Percentiles rank a stretch among this genome's conserved stretches.
Conservation (phyloP, 176 grass and related monocot genomes). For the Bonia amplexicaulis region DNA sequence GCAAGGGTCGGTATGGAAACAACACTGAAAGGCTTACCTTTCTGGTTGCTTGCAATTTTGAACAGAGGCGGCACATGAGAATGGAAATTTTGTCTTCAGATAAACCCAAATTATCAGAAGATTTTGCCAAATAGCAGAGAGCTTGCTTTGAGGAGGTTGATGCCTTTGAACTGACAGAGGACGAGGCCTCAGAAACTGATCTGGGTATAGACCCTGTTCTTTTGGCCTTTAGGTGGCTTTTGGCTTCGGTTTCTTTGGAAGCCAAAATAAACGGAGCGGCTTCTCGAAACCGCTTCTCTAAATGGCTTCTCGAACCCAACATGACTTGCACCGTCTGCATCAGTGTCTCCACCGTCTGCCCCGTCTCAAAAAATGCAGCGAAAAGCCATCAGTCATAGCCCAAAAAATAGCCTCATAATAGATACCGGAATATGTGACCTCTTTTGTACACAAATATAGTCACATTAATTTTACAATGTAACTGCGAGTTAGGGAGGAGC, state of each 20-base stretch:
- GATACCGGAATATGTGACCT: not conserved
- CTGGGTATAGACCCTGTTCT: not conserved
- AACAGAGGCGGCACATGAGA: slow-evolving; percentile 14
- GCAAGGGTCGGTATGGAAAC: not conserved
- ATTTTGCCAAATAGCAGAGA: slow-evolving; percentile 51
- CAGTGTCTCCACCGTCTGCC: too few relatives aligned
- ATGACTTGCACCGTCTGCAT: too few relatives aligned
- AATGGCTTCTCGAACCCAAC: too few relatives aligned
- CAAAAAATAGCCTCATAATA: too few relatives aligned
- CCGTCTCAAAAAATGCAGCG: too few relatives aligned
- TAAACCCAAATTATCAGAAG: slow-evolving; percentile 18
- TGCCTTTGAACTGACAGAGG: slow-evolving; percentile 46
- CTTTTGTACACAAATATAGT: not conserved
- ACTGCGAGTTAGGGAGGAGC: not conserved
- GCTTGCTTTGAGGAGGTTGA: slow-evolving; percentile 54
- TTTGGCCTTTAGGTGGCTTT: too few relatives aligned
- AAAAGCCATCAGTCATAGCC: too few relatives aligned
- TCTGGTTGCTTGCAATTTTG: not conserved
- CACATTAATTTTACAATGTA: not conserved
- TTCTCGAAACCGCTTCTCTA: too few relatives aligned
- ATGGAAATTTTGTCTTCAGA: not conserved
- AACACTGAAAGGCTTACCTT: not conserved
- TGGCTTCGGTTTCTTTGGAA: too few relatives aligned
- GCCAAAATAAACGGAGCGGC: too few relatives aligned
- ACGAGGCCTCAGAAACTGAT: slow-evolving; percentile 39